Evolutionary conservation across 1,284 basidiomycete species (phyloP), one percentile per base, ranked within the genome.

Genomic region (Tilletiaria anomala): DNA sequence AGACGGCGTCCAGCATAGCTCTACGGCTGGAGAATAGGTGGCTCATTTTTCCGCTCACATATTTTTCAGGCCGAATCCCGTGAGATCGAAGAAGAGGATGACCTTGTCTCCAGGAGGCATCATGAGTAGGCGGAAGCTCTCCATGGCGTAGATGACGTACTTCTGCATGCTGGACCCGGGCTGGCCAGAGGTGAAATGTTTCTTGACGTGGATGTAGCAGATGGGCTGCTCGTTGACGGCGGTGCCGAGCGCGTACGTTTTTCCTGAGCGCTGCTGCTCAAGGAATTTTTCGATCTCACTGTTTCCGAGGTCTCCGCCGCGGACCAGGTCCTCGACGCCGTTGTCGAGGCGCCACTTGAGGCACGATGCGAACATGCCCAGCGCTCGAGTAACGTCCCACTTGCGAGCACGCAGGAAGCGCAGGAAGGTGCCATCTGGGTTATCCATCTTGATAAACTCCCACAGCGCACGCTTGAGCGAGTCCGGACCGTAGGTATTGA

Each of bases 351-450:
- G 56, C 62, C 57, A 63, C 45, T 61, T 65, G 38, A 63, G 43
- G 43, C 59, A 55, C 3, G 47, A 45, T 32, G 55, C 60, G 38
- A 70, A 53, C 68, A 70, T 70, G 20, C 68, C 67, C 35, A 68
- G 56, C 11, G 65, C 68, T 8, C 67, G 65, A 12, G 53, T 51
- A 1, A 61, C 54, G 33, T 67, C 62, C 68, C 68, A 70, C 51
- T 67, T 55, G 31, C 68, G 56, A 2, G 67, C 68, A 33, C 68
- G 58, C 2, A 69, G 47, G 53, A 69, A 70, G 17, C 68, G 59
- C 19, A 69, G 55, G 43, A 65, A 12, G 22, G 15, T 26, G 16
- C 16, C 24, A 17, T 38, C 10, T 35, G 43, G 10, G 56, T 47
- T 33, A 22, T 37, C 40, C 22, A 14, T 17, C 40, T 58, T 58